Base-by-base conservation (phyloP, 352 stramenopile species). In the Aphanomyces cochlioides region DNA sequence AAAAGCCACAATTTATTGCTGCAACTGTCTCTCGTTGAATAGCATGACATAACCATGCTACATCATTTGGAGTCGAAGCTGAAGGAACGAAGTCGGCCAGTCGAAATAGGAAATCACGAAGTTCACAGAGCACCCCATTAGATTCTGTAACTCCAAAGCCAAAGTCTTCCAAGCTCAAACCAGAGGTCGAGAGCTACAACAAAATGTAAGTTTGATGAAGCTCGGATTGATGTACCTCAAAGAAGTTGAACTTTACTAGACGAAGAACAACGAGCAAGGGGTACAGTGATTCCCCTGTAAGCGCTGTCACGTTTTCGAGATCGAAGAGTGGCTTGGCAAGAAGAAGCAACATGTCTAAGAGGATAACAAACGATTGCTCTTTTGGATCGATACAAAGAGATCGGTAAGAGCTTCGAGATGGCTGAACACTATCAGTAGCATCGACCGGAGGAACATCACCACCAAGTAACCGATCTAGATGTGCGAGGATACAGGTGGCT, bases 241-340 rank as follows among this genome's bases (percentile, higher is more conserved):
- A 96, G 53, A 96, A 90, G 75, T 96, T 96, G 4, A 93, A 69
- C 61, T 96, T 96, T 12, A 96, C 70, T 7, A 96, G 56, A 19
- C 83, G 81, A 53, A 93, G 75, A 15, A 81, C 81, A 21, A 93
- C 82, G 7, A 93, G 69, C 10, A 92, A 75, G 5, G 88, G 85
- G 45, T 94, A 96, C 34, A 94, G 54, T 1, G 88, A 66, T 28
- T 60, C 47, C 8, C n/a, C 37, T 21, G 37, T 17, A 10, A 38
- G 8, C 21, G 28, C 19, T 3, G 39, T 17, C 17, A 19, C 5
- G 1, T 5, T 10, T 5, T 43, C 19, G 12, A 45, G 64, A 12
- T 15, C 12, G 15, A 70, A 54, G 45, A 47, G 47, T 43, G 36
- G 10, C 15, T 28, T 63, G 7, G 45, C 19, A 5, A 70, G 47